Conservation (phyloP, 2,329 filamentous ascomycete species). For the Scorias spongiosa region DNA sequence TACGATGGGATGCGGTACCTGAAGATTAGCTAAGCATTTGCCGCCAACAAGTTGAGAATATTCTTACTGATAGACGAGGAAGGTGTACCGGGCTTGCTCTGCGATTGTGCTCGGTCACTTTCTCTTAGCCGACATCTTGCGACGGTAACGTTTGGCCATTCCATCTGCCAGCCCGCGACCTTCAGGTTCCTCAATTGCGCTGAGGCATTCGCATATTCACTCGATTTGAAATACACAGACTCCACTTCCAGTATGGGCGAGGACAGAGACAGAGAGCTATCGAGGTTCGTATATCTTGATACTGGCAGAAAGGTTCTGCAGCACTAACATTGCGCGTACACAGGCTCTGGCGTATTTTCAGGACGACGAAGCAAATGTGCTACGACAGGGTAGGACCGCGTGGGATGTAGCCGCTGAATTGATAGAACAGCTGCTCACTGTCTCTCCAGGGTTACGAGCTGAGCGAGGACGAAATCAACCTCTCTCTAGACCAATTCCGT, state of each 20-base stretch:
- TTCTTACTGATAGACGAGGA: not conserved
- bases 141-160: not conserved
- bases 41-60: not conserved
- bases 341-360: constrained; percentile 85
- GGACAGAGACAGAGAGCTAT: not conserved
- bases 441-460: constrained; percentile 76
- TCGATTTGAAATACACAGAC: too few relatives aligned
- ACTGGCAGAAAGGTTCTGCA: too few relatives aligned
- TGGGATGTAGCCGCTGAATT: constrained; percentile 93
- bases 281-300: not conserved
- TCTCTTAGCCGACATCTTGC: not conserved
- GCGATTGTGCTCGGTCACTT: not conserved
- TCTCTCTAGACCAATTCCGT: constrained; percentile 71
- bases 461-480: constrained; percentile 73
- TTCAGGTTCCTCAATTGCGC: too few relatives aligned
- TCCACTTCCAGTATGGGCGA: not conserved
- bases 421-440: constrained; percentile 89
- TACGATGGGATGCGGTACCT: not conserved
- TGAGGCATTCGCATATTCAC: too few relatives aligned
- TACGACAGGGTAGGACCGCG: constrained; percentile 56
- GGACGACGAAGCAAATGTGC: constrained; percentile 91
- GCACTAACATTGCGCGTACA: constrained; percentile 17
- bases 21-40: not conserved
- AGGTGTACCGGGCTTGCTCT: not conserved
- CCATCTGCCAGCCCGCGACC: too few relatives aligned